Percentiles rank a stretch among this genome's conserved stretches.
These are phyloP conservation scores for Metarhizium robertsii DNA, from an alignment of 2,329 filamentous ascomycete species.

Conservation along the genomic window DNA sequence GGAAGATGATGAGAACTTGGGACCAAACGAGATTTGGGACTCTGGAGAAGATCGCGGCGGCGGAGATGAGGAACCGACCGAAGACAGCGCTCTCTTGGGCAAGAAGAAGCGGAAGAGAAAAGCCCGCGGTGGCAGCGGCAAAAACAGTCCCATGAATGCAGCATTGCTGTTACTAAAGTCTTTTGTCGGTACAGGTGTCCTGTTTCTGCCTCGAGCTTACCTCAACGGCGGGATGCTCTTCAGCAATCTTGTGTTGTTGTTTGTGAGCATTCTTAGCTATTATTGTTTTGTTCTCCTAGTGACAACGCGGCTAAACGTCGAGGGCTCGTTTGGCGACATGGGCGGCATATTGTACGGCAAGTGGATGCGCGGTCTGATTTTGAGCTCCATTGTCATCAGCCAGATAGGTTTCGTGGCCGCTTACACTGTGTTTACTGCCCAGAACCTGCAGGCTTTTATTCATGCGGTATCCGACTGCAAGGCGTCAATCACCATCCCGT, in stretches of 20 bases:
- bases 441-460: conserved; percentile 92
- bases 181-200: conserved; percentile 91
- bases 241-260: conserved; percentile 82
- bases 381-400: conserved; percentile 86
- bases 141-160: conserved; percentile 69
- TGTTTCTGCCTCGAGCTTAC: conserved; percentile 88
- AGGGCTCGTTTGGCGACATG: conserved; percentile 96
- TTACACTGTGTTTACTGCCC: conserved; percentile 93
- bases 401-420: conserved; percentile 92
- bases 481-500: conserved; percentile 76
- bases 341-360: conserved; percentile 85
- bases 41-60: conserved; percentile 64
- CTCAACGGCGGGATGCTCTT: conserved; percentile 97
- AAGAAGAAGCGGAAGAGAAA: conserved; percentile 68
- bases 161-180: conserved; percentile 86
- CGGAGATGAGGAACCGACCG: conserved; percentile 69
- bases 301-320: conserved; percentile 71
- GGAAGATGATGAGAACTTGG: conserved; percentile 86
- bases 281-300: conserved; percentile 96
- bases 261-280: conserved; percentile 79
- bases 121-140: conserved; percentile 62
- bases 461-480: conserved; percentile 83
- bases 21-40: conserved; percentile 84
- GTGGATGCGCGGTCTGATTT: conserved; percentile 80
- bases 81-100: conserved; percentile 76